A percentile compares a stretch with the other conserved stretches of the same genome.
These are phyloP conservation scores for Helichrysum umbraculigerum DNA, from an alignment of 129 eudicot genomes.

Conservation along the genomic window DNA sequence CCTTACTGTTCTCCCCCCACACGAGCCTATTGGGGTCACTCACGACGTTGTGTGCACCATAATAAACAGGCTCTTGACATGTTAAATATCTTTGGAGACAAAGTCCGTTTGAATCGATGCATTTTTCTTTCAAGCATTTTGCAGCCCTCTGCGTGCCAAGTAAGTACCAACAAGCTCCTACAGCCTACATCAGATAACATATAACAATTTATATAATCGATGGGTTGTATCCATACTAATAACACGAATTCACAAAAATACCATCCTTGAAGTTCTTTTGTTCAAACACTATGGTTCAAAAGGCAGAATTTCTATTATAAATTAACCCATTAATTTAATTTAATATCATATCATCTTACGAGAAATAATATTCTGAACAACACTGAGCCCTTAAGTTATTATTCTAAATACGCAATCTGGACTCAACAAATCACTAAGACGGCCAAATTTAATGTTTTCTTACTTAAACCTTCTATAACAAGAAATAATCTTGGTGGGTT, in stretches of 20 bases:
- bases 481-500: no score
- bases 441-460: no score
- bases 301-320: no score
- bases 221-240: not conserved
- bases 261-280: not conserved
- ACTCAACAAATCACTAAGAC: no score
- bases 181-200: conserved; percentile 33
- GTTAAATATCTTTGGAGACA: conserved; percentile 53
- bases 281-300: no score
- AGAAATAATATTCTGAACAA: no score
- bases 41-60: conserved; percentile 45
- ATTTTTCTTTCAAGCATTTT: conserved; percentile 67
- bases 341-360: no score
- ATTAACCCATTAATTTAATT: no score
- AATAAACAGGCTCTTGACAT: conserved; percentile 69
- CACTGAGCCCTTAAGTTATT: no score
- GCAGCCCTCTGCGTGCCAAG: conserved; percentile 87
- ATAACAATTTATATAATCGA: not conserved
- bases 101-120: conserved; percentile 39
- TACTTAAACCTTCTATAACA: no score
- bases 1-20: conserved; percentile 67
- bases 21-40: conserved; percentile 41
- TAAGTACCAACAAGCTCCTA: conserved; percentile 99
- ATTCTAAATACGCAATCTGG: no score
- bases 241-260: no score